Percentiles rank a stretch among this genome's conserved stretches.
Evolutionary conservation across 768 basidiomycete species (phyloP).

Genomic region (Pleurotus sapidus): DNA sequence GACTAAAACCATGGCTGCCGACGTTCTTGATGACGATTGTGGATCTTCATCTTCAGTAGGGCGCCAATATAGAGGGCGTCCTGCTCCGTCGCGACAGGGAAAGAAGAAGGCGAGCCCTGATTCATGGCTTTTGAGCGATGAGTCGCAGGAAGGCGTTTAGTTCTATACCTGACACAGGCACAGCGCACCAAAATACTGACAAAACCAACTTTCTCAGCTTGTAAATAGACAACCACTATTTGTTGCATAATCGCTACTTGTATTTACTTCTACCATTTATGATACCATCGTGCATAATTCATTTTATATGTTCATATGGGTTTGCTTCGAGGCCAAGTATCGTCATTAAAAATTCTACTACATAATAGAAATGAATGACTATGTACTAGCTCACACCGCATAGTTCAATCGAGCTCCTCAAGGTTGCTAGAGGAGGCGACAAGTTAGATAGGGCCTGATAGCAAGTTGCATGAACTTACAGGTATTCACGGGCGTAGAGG

Average conservation of each 20-base stretch:
- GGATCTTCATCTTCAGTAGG: neutral
- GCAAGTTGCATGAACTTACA: neutral
- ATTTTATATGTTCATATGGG: neutral
- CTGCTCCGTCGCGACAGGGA: neutral
- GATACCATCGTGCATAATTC: neutral
- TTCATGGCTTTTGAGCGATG: conserved; percentile 5
- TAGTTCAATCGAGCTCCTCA: neutral
- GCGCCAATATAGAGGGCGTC: neutral
- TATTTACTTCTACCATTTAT: neutral
- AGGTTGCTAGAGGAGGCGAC: neutral
- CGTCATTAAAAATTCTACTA: too few species aligned
- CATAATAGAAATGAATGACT: neutral
- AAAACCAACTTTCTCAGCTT: too few species aligned
- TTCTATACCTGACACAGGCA: too few species aligned
- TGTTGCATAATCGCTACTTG: too few species aligned
- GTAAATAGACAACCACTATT: too few species aligned
- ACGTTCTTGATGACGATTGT: neutral
- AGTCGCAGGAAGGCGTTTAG: neutral
- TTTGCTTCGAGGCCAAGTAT: too few species aligned
- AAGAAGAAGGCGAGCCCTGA: neutral
- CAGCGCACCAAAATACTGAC: too few species aligned
- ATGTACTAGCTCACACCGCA: neutral
- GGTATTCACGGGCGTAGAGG: neutral
- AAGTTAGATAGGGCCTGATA: too few species aligned
- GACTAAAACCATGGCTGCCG: neutral